Conservation (phyloP, 1,284 basidiomycete species). For the Heliocybe sulcata region DNA sequence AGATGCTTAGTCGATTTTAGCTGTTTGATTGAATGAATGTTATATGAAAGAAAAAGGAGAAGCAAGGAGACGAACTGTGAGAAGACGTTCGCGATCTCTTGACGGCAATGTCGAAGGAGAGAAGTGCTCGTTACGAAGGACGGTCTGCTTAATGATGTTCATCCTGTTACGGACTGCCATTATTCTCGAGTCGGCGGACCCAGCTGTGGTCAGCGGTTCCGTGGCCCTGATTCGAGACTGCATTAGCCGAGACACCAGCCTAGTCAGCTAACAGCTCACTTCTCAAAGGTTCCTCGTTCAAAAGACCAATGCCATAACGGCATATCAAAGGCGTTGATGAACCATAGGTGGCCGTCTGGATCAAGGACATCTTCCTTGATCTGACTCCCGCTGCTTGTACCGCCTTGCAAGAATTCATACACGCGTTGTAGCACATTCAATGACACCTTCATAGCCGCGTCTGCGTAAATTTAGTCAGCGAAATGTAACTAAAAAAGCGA, state of each 20-base stretch:
- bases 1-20: conserved; percentile 95
- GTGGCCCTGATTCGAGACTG: conserved; percentile 28
- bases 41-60: conserved; percentile 2
- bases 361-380: conserved; percentile 65
- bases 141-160: conserved; percentile 84
- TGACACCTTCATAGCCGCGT: conserved; percentile 77
- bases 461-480: conserved; percentile 23
- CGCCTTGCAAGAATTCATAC: conserved; percentile 76
- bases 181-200: conserved; percentile 74
- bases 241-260: conserved; percentile 2
- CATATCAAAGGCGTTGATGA: conserved; percentile 93
- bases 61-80: conserved; percentile 56
- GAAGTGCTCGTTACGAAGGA: conserved; percentile 93
- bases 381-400: conserved; percentile 47
- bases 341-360: conserved; percentile 76
- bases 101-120: conserved; percentile 89
- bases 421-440: conserved; percentile 69
- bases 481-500: background rate
- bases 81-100: conserved; percentile 74
- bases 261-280: conserved; percentile 34
- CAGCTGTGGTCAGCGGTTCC: conserved; percentile 58
- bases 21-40: conserved; percentile 30
- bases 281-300: conserved; percentile 80
- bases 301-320: conserved; percentile 86
- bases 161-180: conserved; percentile 75